Evolutionary conservation across 495 filamentous ascomycete species (phyloP), one percentile per base, ranked within the genome.

Genomic region (Penicillium turbatum): DNA sequence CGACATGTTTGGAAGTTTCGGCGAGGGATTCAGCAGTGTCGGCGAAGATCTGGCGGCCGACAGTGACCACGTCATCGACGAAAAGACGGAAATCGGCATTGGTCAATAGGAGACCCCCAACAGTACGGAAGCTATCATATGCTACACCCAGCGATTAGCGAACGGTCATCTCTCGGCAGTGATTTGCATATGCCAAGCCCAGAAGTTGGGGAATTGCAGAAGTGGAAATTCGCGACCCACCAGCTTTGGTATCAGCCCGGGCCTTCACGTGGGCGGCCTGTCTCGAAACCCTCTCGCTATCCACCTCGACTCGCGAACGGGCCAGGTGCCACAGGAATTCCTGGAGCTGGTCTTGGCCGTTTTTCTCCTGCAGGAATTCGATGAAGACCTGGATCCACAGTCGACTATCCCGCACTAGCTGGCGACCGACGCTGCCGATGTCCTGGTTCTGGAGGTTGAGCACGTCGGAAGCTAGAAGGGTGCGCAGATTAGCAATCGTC

Each of bases 11-110:
- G 0, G 90, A 89, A 6, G 82, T 82, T 29, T 79, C 75, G 2
- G 90, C 89, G 9, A 93, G 62, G 0, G 85, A 86, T 41, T 88
- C 85, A 0, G 89, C 88, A 1, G 92, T 91, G 58, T 96, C 92
- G 51, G 82, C 82, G 62, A 97, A 92, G 24, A 97, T 84, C 65
- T 95, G 87, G 8, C 89, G 82, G 10, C 84, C 87, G 51, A 97
- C 79, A 0, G 84, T 81, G 36, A 83, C 83, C 27, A 96, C 69
- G 61, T 97, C 92, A n/a, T 84, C 79, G 26, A 96, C 79, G 59
- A 97, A 92, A 13, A 89, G 71, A 16, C 92, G 83, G 67, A 97
- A 96, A 60, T 96, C 91, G 3, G 87, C 82, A 65, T 97, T 97
- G 13, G 87, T 90, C 19, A 97, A 72, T 1, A 96, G 80, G 6